A percentile compares a stretch with the other conserved stretches of the same genome.
Evolutionary conservation across 108 stramenopile species (phyloP).

Genomic region (Asterionellopsis glacialis): DNA sequence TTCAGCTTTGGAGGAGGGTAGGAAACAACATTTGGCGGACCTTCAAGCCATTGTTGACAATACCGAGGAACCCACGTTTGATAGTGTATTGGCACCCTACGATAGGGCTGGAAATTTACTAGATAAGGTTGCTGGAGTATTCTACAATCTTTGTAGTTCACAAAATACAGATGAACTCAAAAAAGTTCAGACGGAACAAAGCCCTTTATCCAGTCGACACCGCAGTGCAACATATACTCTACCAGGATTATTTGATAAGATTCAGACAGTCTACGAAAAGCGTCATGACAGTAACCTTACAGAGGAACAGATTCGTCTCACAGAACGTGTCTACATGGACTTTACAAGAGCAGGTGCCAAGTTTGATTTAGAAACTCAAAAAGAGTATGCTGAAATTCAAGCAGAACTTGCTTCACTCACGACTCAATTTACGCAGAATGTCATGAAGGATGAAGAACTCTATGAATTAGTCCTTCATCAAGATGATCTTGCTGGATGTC

Average conservation of each 20-base stretch:
- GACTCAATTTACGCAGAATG: slow-evolving; percentile 68
- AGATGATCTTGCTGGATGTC: slow-evolving; percentile 61
- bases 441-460: slow-evolving; percentile 66
- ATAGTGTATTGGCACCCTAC: slow-evolving; percentile 44
- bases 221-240: slow-evolving; percentile 30
- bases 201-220: slow-evolving; percentile 52
- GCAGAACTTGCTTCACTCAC: slow-evolving; percentile 58
- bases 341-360: slow-evolving; percentile 65
- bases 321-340: slow-evolving; percentile 62
- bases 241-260: slow-evolving; percentile 68
- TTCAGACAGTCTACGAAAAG: slow-evolving; percentile 35
- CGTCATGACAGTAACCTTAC: slow-evolving; percentile 32
- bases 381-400: slow-evolving; percentile 58
- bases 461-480: slow-evolving; percentile 49
- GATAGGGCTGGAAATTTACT: slow-evolving; percentile 43
- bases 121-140: slow-evolving; percentile 35
- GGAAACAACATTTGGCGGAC: slow-evolving; percentile 47
- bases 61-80: slow-evolving; percentile 32
- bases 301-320: slow-evolving; percentile 49
- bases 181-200: slow-evolving; percentile 48
- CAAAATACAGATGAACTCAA: slow-evolving; percentile 53
- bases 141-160: slow-evolving; percentile 42
- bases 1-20: slow-evolving; percentile 50
- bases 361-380: slow-evolving; percentile 38
- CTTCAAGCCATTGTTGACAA: slow-evolving; percentile 47